Evolutionary conservation across 768 basidiomycete species (phyloP), one percentile per base, ranked within the genome.

Genomic region (Kwoniella sp.): DNA sequence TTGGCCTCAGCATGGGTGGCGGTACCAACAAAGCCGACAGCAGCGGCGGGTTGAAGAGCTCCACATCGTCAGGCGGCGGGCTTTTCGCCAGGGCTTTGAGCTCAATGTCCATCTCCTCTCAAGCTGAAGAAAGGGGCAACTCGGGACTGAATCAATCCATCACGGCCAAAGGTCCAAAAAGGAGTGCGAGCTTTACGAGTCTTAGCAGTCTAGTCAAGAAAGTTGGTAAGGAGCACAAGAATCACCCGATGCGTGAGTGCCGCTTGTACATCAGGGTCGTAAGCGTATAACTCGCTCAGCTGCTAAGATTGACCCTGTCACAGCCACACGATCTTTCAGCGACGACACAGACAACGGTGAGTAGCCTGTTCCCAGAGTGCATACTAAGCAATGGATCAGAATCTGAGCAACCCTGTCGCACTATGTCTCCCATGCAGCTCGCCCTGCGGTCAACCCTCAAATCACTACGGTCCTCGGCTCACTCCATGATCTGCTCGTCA

Each of bases 141-240:
- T 37, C 52, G 28, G 22, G 57, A 37, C 8, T 63, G 67, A 47
- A 45, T n/a, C n/a, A n/a, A n/a, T n/a, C n/a, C n/a, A n/a, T n/a
- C n/a, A n/a, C 20, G 29, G 45, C 30, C 2, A 74, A 74, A 53
- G 56, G 58, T 4, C 71, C 72, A 1, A 75, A 72, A 45, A 54
- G 74, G 41, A 72, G 70, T 63, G 70, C 72, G 45, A 73, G 72
- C 28, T 76, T 76, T 51, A 73, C 68, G 3, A 73, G 70, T 56
- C 37, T 75, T 26, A 70, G 68, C 34, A 68, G 67, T 62, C 31
- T 73, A 4, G 65, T 73, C 31, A 68, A 67, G 65, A 65, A 66
- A 26, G 65, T 68, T 37, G 66, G 66, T 3, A 68, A 59, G 22
- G 60, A 61, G 1, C 25, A 51, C 2, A 61, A 61, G 52, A 48